Base-by-base conservation (phyloP, 2,329 filamentous ascomycete genomes). In the Cytospora chrysosperma region DNA sequence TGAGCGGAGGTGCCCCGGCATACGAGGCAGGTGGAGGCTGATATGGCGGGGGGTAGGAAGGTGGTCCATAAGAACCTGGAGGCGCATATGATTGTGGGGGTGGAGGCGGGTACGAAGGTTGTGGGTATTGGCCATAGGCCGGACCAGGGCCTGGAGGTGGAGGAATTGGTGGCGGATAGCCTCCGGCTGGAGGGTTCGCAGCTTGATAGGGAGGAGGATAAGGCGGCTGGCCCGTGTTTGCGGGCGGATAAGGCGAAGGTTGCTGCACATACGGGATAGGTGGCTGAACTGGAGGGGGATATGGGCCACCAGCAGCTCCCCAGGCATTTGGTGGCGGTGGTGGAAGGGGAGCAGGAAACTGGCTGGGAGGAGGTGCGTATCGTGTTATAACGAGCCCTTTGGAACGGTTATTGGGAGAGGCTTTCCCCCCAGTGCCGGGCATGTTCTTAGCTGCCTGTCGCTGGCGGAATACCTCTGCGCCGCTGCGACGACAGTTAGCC, bases 331-430 rank as follows among this genome's bases (percentile, higher is more conserved):
- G 24, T 51, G 28, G 28, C 28, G 37, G 37, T 40, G 43, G 43
- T 47, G 64, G 66, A 61, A 65, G 54, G 30, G 63, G 57, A 58
- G 68, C 68, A 27, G 65, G 67, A 28, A 62, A 61, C 34, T 70
- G 69, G 30, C 69, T 65, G 12, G 70, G 70, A 37, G 75, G 74
- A 28, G 70, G 72, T n/a, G 70, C 70, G 63, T 77, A 78, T 52
- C 74, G 71, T 5, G 75, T 77, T 43, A 77, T 73, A 17, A 77
- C 70, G 57, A 76, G 74, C 21, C 73, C 73, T 65, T 69, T 77
- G 71, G 75, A 76, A 30, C 75, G 75, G 21, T 73, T 70, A 24
- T 76, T 72, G 34, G 76, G 76, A 54, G 76, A 76, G 37, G 56
- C 59, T 9, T 53, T 57, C 21, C 32, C 59, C 56, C 67, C 57